Evolutionary conservation across 2,329 filamentous ascomycete species (phyloP).

Genomic region (Geoglossum cookeanum): DNA sequence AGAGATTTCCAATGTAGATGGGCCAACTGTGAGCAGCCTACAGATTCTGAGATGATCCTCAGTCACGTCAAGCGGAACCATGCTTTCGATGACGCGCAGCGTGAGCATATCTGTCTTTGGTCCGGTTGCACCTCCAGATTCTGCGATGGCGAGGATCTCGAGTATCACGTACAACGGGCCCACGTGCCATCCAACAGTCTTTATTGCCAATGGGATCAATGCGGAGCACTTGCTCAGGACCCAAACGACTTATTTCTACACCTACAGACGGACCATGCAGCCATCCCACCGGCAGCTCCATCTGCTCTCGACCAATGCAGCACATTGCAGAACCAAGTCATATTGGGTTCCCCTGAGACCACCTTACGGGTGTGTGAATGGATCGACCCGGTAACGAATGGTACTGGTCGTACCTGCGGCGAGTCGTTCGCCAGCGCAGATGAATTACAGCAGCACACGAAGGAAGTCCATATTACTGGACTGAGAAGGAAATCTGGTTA

Average conservation of each 20-base stretch:
- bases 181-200: slow-evolving; percentile 3
- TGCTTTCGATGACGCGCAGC: not conserved
- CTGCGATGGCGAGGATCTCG: not conserved
- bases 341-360: not conserved
- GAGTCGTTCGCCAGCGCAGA: slow-evolving; percentile 25
- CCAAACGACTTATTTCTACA: slow-evolving; percentile 2
- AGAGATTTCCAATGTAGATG: slow-evolving; percentile 1
- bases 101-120: slow-evolving; percentile 4
- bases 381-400: not conserved
- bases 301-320: not conserved
- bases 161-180: not conserved
- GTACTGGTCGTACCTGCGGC: slow-evolving; percentile 3
- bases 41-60: slow-evolving; percentile 1
- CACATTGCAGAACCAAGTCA: not conserved
- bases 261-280: slow-evolving; percentile 1
- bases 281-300: not conserved
- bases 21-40: slow-evolving; percentile 4
- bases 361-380: not conserved
- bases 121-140: not conserved
- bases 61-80: slow-evolving; percentile 2
- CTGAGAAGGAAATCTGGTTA: slow-evolving; percentile 29
- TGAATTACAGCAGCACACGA: slow-evolving; percentile 36
- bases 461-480: slow-evolving; percentile 29
- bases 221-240: not conserved
- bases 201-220: slow-evolving; percentile 5